Conservation (phyloP, 2,329 filamentous ascomycete species). For the Colletotrichum ledebouriae region DNA sequence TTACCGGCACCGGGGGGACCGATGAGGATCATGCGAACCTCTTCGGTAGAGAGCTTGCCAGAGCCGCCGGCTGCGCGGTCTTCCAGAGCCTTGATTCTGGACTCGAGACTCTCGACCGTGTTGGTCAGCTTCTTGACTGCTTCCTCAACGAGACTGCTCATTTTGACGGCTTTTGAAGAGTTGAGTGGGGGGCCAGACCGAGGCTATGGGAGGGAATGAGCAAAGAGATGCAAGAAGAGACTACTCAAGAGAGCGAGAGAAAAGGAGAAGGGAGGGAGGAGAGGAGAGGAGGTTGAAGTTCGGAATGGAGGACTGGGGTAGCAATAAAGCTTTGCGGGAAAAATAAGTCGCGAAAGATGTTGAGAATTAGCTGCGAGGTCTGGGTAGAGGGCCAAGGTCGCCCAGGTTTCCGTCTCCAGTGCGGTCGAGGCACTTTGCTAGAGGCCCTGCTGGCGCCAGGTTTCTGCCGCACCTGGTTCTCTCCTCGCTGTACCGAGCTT, state of each 20-base stretch:
- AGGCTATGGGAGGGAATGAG: slow-evolving; percentile 38
- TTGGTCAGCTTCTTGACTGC: slow-evolving; percentile 88
- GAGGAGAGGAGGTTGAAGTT: slow-evolving; percentile 23
- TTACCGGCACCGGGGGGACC: slow-evolving; percentile 96
- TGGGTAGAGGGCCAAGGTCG: slow-evolving; percentile 24
- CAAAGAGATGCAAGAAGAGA: slow-evolving; percentile 40
- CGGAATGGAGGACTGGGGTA: slow-evolving; percentile 37
- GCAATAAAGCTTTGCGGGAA: slow-evolving; percentile 43
- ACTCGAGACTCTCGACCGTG: slow-evolving; percentile 86
- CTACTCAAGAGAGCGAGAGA: slow-evolving; percentile 20
- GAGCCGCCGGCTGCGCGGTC: slow-evolving; percentile 72
- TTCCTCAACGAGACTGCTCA: slow-evolving; percentile 86
- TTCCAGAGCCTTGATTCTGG: slow-evolving; percentile 89
- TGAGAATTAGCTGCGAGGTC: slow-evolving; percentile 38
- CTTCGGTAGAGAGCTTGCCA: slow-evolving; percentile 66
- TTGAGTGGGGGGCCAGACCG: slow-evolving; percentile 43
- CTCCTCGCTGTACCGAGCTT: slow-evolving; percentile 34
- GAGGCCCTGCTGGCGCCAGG: too few species aligned
- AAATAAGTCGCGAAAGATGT: slow-evolving; percentile 42
- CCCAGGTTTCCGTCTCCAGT: slow-evolving; percentile 36
- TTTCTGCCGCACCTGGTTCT: slow-evolving; percentile 11
- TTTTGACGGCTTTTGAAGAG: slow-evolving; percentile 62
- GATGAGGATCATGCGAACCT: slow-evolving; percentile 97
- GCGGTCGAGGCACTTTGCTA: slow-evolving; percentile 8
- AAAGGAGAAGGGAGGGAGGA: slow-evolving; percentile 30